A percentile compares a stretch with the other conserved stretches of the same genome.
Evolutionary conservation across 2,329 filamentous ascomycete genomes (phyloP).

Genomic region (Chlorencoelia australis): DNA sequence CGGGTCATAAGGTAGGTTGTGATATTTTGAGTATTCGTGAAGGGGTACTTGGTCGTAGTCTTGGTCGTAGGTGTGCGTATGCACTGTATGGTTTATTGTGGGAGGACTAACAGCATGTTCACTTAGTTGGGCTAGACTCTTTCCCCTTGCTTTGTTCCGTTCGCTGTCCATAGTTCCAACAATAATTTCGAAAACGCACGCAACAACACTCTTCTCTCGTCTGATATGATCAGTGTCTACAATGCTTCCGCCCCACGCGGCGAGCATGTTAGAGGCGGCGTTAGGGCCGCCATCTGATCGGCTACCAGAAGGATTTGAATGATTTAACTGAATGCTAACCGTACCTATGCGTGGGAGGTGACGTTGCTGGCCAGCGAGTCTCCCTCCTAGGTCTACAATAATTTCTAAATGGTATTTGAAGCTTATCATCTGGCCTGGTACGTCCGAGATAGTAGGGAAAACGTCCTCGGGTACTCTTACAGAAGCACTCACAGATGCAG

Average conservation of each 20-base stretch:
- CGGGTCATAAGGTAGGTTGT: constrained; percentile 27
- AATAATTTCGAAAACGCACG: constrained; percentile 74
- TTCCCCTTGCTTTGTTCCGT: constrained; percentile 22
- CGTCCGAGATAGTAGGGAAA: constrained; percentile 83
- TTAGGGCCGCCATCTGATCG: constrained; percentile 30
- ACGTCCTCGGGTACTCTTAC: constrained; percentile 81
- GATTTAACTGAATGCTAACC: constrained; percentile 17
- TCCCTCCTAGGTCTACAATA: constrained; percentile 83
- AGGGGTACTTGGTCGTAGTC: constrained; percentile 7
- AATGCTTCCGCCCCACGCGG: constrained; percentile 56
- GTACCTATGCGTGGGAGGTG: constrained; percentile 25
- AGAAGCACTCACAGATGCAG: constrained; percentile 69
- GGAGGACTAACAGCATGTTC: constrained; percentile 14
- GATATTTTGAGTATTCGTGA: constrained; percentile 10
- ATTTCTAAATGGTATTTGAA: constrained; percentile 94
- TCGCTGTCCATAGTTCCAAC: constrained; percentile 75
- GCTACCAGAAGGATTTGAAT: constrained; percentile 12
- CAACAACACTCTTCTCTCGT: constrained; percentile 85
- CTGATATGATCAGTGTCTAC: constrained; percentile 80
- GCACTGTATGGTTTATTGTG: constrained; percentile 8
- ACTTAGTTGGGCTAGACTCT: constrained; percentile 8
- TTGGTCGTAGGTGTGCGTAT: constrained; percentile 19
- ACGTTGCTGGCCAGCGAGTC: constrained; percentile 57
- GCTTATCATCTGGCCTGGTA: constrained; percentile 87
- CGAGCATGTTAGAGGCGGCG: constrained; percentile 34